Percentiles rank a stretch among this genome's conserved stretches.
These are phyloP conservation scores for Zangia roseola DNA, from an alignment of 768 basidiomycete species.

Conservation along the genomic window DNA sequence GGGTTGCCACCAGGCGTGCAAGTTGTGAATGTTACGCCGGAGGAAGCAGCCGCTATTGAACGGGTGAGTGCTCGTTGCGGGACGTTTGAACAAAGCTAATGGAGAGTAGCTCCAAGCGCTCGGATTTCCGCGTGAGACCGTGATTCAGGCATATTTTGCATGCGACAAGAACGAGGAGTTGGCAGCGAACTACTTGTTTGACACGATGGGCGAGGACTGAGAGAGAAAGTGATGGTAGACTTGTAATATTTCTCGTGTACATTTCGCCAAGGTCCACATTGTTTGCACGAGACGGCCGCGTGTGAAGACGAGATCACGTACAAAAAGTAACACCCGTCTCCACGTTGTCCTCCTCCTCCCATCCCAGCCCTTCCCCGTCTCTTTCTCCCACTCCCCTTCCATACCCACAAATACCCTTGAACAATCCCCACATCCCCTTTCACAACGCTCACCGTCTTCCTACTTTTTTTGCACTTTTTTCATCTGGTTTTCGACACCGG, in stretches of 20 bases:
- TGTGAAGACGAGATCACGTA: conserved; percentile 33
- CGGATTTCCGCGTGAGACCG: conserved; percentile 81
- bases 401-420: conserved; percentile 31
- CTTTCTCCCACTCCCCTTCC: conserved; percentile 5
- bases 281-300: conserved; percentile 27
- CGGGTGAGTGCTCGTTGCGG: conserved; percentile 54
- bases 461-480: background rate
- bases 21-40: conserved; percentile 75
- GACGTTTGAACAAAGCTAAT: conserved; percentile 3
- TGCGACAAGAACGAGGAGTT: conserved; percentile 98
- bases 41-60: conserved; percentile 87
- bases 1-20: conserved; percentile 36
- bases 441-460: background rate
- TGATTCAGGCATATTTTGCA: conserved; percentile 88
- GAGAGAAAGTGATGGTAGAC: background rate
- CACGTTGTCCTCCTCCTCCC: conserved; percentile 18
- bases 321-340: conserved; percentile 24
- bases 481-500: background rate
- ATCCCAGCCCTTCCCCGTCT: conserved; percentile 10
- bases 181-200: conserved; percentile 93
- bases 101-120: conserved; percentile 69
- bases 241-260: background rate
- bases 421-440: background rate
- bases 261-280: conserved; percentile 17
- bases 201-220: conserved; percentile 54